Conservation (phyloP, 2,329 filamentous ascomycete genomes). For the Neofusicoccum sp. region DNA sequence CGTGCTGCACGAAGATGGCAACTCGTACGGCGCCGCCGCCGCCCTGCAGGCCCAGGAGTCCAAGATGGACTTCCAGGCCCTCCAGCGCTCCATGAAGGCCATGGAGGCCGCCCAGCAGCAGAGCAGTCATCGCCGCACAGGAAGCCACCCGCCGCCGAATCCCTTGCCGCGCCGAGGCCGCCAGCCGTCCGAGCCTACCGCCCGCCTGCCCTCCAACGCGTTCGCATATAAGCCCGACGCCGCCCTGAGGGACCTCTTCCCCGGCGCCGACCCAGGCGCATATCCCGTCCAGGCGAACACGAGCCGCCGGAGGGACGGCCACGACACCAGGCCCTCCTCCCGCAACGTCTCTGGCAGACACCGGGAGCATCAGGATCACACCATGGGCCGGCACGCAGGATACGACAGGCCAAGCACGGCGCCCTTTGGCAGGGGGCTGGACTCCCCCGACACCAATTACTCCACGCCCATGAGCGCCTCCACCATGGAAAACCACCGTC, state of each 20-base stretch:
- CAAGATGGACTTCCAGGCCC: conserved; percentile 34
- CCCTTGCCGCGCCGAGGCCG: conserved; percentile 26
- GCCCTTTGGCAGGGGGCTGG: conserved; percentile 26
- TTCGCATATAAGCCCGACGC: conserved; percentile 27
- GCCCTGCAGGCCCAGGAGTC: conserved; percentile 29
- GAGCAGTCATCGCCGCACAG: conserved; percentile 25
- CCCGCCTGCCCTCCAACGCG: conserved; percentile 25
- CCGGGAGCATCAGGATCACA: background rate
- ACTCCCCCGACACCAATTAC: conserved; percentile 35
- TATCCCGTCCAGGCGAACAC: conserved; percentile 32
- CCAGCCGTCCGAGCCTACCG: conserved; percentile 25
- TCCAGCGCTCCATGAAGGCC: conserved; percentile 23
- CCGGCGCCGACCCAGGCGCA: conserved; percentile 14
- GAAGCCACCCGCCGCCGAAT: conserved; percentile 30
- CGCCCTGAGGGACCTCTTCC: conserved; percentile 29
- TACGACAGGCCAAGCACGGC: conserved; percentile 25
- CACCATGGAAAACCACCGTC: conserved; percentile 35
- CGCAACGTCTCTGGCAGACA: conserved; percentile 24
- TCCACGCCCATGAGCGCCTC: conserved; percentile 43
- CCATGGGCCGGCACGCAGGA: conserved; percentile 8
- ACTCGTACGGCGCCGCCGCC: conserved; percentile 36
- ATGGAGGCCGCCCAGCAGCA: conserved; percentile 21
- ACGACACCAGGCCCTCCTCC: conserved; percentile 25
- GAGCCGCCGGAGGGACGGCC: conserved; percentile 32
- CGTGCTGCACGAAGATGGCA: conserved; percentile 43